Evolutionary conservation across 148 eudicot species (phyloP), one percentile per base, ranked within the genome.

Genomic region (Beta vulgaris): DNA sequence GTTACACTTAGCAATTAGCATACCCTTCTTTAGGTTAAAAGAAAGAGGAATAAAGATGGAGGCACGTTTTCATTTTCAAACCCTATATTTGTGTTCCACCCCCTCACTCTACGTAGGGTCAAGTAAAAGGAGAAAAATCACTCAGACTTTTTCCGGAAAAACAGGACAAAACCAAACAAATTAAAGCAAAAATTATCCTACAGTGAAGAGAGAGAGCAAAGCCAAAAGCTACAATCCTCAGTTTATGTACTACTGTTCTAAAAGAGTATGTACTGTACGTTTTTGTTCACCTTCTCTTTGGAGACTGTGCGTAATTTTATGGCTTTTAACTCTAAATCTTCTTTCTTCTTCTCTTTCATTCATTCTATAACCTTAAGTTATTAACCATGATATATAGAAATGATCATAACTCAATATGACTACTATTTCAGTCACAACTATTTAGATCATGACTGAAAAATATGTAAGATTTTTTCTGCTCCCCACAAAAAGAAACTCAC

Each of bases 91-190:
- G 25, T 12, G 40, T 13, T 35, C 14, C 69, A 81, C 80, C 83
- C 77, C 69, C 83, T 81, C 83, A 64, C 42, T 36, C 59, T 43
- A 72, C 77, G 73, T 76, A 81, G 76, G 77, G 83, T 76, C 83
- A 72, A 81, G 71, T 5, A 67, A 40, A 35, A 75, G 44, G 15
- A 4, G 23, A 64, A 46, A 80, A 57, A 75, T 55, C 61, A 71
- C 31, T 9, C 18, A 63, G 72, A 35, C 60, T 75, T 81, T 76
- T 58, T 71, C 80, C 80, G 73, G 69, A 48, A 71, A 80, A 80
- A 75, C 68, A 71, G 83, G 83, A 65, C 76, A 76, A 80, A 71
- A 71, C 65, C 65, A 80, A 69, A 34, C 61, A 75, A 39, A 7
- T 51, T 51, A 51, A 51, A 13, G 25, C 57, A 51, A 51, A 51